These are phyloP conservation scores for Fusarium secorum DNA, from an alignment of 2,329 filamentous ascomycete species.

Conservation along the genomic window DNA sequence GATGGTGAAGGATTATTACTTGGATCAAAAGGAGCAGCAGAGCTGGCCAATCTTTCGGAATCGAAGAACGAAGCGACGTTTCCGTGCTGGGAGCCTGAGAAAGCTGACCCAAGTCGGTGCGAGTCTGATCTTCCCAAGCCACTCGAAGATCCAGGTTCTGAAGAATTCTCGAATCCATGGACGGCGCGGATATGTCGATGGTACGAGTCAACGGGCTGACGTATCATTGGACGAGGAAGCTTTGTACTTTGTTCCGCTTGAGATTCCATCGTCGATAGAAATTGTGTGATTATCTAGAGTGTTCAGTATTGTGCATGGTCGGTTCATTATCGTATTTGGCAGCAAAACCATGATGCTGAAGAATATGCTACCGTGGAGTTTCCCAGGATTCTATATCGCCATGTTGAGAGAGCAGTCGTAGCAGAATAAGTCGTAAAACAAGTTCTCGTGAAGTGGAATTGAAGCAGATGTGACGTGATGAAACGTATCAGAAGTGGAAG, in stretches of 20 bases:
- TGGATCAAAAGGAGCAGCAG: conserved; percentile 28
- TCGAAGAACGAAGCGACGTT: conserved; percentile 41
- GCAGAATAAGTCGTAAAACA: neutral
- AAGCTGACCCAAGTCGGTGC: conserved; percentile 8
- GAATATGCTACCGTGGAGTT: conserved; percentile 5
- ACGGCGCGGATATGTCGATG: conserved; percentile 39
- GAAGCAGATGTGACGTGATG: conserved; percentile 2
- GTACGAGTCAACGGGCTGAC: conserved; percentile 40
- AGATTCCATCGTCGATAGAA: conserved; percentile 34
- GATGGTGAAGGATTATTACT: conserved; percentile 9
- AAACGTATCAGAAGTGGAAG: neutral
- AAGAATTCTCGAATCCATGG: conserved; percentile 30
- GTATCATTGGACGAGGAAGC: conserved; percentile 29
- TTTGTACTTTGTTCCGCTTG: conserved; percentile 25
- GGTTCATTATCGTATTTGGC: conserved; percentile 11
- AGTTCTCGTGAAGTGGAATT: neutral
- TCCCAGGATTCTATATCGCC: conserved; percentile 20
- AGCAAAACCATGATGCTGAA: conserved; percentile 25
- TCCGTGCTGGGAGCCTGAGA: conserved; percentile 8
- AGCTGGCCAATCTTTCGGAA: conserved; percentile 37
- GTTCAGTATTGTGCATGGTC: conserved; percentile 21
- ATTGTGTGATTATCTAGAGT: conserved; percentile 10
- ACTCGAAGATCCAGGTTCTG: conserved; percentile 17
- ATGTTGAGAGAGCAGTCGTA: conserved; percentile 1
- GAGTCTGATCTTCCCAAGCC: conserved; percentile 14